Evolutionary conservation across 2,329 filamentous ascomycete species (phyloP), one percentile per base, ranked within the genome.

Genomic region (Fusarium circinatum): DNA sequence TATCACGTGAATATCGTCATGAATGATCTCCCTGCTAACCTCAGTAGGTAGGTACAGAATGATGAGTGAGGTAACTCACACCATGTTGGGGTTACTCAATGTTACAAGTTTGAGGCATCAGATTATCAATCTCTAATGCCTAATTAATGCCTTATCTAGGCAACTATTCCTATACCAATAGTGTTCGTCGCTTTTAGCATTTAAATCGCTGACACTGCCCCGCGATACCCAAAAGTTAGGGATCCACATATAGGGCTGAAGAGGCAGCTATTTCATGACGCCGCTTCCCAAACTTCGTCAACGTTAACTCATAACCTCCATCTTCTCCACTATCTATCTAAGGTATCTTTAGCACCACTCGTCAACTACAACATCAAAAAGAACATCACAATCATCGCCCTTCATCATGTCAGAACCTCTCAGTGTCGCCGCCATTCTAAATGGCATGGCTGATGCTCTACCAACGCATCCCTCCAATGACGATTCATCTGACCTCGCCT

Each of bases 401-500:
- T 47, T 32, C 57, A 52, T 18, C 63, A 81, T 80, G 79, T 69
- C 73, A n/a, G 72, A 78, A 38, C 72, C 73, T 11, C 75, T 82
- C 45, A 79, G 76, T 61, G 75, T 73, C 34, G 65, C 73, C 32
- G 83, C 84, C 73, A 81, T 91, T 71, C 82, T 91, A 38, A 83
- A 84, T 76, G 82, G 83, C 75, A 91, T 92, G 89, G 86, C 88
- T 65, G 86, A 90, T 49, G 89, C 89, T 36, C 81, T 92, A 60
- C 89, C 90, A 15, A 87, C 86, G 5, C 89, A 90, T 74, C 74
- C 82, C 1, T 79, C 83, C 56, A 84, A 80, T 69, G 89, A 90
- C 78, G 85, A 86, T 24, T 86, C 84, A n/a, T 90, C 89, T 9
- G 89, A 90, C 74, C 80, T 95, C 36, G 91, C 91, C 75, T 92